Evolutionary conservation across 331 rosid genomes (phyloP).

Genomic region (Cydonia oblonga): DNA sequence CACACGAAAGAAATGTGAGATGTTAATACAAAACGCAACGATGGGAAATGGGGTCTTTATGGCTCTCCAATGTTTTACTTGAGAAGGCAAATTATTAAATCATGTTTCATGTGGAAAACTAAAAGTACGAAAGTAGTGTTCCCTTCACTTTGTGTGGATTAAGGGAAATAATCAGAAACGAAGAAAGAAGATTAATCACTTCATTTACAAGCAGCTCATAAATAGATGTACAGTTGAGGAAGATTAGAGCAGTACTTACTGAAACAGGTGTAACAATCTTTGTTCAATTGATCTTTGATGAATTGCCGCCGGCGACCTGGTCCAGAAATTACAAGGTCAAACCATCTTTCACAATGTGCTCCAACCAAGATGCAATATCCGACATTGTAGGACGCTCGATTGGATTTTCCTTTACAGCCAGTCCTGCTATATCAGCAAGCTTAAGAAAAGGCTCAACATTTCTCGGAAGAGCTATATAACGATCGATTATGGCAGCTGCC

Average conservation of each 20-base stretch:
- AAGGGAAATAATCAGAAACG: constrained; percentile 10
- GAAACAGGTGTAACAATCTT: constrained; percentile 2
- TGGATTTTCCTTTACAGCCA: constrained; percentile 47
- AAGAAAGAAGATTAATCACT: constrained; percentile 12
- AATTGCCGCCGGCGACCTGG: neutral
- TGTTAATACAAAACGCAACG: neutral
- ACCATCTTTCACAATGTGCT: constrained; percentile 73
- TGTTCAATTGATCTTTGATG: neutral
- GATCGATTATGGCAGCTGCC: constrained; percentile 62
- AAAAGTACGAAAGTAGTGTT: constrained; percentile 21
- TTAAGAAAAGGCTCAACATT: constrained; percentile 82
- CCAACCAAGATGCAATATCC: constrained; percentile 70
- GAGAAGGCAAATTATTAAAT: neutral
- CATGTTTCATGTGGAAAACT: constrained; percentile 10
- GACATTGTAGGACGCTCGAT: constrained; percentile 56
- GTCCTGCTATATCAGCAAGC: constrained; percentile 70
- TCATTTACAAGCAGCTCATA: constrained; percentile 31
- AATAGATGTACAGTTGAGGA: constrained; percentile 41
- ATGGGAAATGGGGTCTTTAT: neutral
- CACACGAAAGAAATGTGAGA: neutral
- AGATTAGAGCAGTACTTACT: constrained; percentile 15
- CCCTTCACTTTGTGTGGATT: constrained; percentile 30
- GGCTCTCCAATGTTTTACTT: constrained; percentile 7
- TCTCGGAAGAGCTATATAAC: constrained; percentile 47
- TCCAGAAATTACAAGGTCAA: constrained; percentile 35